Conservation (phyloP, 2,329 filamentous ascomycete genomes). For the Penicillium rolfsii region DNA sequence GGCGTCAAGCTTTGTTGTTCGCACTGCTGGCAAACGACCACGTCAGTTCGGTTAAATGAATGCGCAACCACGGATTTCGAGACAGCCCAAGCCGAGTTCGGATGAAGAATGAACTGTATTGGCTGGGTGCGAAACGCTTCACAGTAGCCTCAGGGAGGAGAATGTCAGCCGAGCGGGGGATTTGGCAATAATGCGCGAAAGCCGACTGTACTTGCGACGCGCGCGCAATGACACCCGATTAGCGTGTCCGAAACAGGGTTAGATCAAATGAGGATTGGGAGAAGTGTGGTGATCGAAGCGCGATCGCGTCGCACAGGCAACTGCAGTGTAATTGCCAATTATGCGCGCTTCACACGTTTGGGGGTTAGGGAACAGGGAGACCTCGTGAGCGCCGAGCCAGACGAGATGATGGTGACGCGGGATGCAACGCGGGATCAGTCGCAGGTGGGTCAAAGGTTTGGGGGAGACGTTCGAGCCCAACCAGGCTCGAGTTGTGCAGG, state of each 20-base stretch:
- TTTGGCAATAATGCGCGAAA: conserved; percentile 36
- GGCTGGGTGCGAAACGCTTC: conserved; percentile 46
- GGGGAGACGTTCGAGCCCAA: conserved; percentile 22
- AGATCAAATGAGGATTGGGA: conserved; percentile 13
- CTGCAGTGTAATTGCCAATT: conserved; percentile 35
- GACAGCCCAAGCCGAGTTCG: conserved; percentile 32
- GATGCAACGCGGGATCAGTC: conserved; percentile 30
- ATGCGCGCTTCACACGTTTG: conserved; percentile 25
- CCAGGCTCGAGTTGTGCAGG: conserved; percentile 38
- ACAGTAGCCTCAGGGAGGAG: conserved; percentile 37
- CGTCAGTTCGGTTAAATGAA: conserved; percentile 44
- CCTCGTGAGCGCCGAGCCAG: conserved; percentile 21
- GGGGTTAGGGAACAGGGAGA: conserved; percentile 9
- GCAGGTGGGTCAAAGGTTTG: conserved; percentile 35
- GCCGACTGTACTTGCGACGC: conserved; percentile 34
- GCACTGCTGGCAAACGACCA: conserved; percentile 50
- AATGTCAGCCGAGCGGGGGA: conserved; percentile 35
- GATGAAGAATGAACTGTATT: conserved; percentile 30
- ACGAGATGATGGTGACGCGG: conserved; percentile 36
- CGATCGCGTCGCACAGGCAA: conserved; percentile 23
- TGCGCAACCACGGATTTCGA: conserved; percentile 31
- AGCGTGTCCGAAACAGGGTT: conserved; percentile 22
- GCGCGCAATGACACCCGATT: conserved; percentile 32
- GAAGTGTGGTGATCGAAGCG: conserved; percentile 18
- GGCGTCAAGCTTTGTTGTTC: conserved; percentile 36